Evolutionary conservation across 345 rosid species (phyloP), one percentile per base, ranked within the genome.

Genomic region (Melaleuca alternifolia): DNA sequence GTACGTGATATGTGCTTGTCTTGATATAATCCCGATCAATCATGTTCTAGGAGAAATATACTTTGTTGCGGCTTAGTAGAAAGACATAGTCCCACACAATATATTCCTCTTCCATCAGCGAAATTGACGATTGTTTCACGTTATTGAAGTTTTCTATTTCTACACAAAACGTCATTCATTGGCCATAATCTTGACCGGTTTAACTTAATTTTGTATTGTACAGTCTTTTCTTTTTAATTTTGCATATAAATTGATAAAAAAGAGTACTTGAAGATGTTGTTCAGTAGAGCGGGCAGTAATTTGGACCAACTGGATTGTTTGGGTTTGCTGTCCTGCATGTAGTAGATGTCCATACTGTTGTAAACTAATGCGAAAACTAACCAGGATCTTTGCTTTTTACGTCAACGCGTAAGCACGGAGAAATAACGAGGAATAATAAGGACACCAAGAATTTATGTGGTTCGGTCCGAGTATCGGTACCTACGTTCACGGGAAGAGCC

Each of bases 291-390:
- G 26, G 53, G 26, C 50, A 15, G 24, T 11, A 85, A 91, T 85
- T 61, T 88, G 90, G 41, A 85, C 24, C 71, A 59, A 51, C 87
- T 88, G 37, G 51, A 86, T 83, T 30, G 57, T 44, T 33, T 21
- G 91, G 88, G 5, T 90, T 92, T 83, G 51, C 82, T 1, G 79
- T 90, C 61, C 3, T 91, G 26, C 93, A 91, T 83, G 86, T 21
- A 75, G 89, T 92, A 26, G 86, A 91, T 76, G 90, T 87, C 11
- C 75, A 41, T 26, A 87, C 86, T n/a, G n/a, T n/a, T n/a, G n/a
- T n/a, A n/a, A n/a, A n/a, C n/a, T n/a, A n/a, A n/a, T n/a, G n/a
- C n/a, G n/a, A n/a, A n/a, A n/a, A n/a, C n/a, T n/a, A n/a, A n/a
- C n/a, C n/a, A n/a, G n/a, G n/a, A n/a, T n/a, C n/a, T n/a, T n/a